phyloP scores from a whole-genome alignment of 352 stramenopile species.

The Globisporangium ultimum region DNA sequence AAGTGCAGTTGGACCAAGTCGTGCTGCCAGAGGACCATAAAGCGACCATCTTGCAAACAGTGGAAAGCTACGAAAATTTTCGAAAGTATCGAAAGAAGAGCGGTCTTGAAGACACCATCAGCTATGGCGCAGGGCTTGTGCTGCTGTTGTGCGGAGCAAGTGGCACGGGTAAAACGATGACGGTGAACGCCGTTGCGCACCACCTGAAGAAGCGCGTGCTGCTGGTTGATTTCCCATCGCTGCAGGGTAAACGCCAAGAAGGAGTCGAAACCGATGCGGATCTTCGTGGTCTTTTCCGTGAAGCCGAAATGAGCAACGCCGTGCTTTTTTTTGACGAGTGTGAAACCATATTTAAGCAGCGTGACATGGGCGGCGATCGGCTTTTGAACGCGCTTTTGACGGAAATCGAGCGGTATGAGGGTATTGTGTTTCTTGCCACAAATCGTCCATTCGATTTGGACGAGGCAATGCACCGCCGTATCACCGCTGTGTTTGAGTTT shows the following conservation, averaged over 20 bases:
- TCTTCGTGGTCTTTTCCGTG: slow-evolving; percentile 78
- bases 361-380: slow-evolving; percentile 73
- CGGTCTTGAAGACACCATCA: slow-evolving; percentile 71
- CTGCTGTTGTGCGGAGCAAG: slow-evolving; percentile 79
- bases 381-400: slow-evolving; percentile 82
- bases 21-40: slow-evolving; percentile 86
- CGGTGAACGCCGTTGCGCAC: slow-evolving; percentile 82
- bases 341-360: slow-evolving; percentile 86
- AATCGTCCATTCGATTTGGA: slow-evolving; percentile 88
- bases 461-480: slow-evolving; percentile 89
- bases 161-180: slow-evolving; percentile 91
- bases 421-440: slow-evolving; percentile 87
- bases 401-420: slow-evolving; percentile 87
- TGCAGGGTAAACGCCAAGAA: slow-evolving; percentile 79
- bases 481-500: slow-evolving; percentile 88
- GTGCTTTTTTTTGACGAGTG: slow-evolving; percentile 90
- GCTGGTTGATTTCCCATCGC: slow-evolving; percentile 84
- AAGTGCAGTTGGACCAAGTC: slow-evolving; percentile 80
- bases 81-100: slow-evolving; percentile 77
- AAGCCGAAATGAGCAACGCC: slow-evolving; percentile 88
- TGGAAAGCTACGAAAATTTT: slow-evolving; percentile 83
- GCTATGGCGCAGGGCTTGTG: slow-evolving; percentile 74
- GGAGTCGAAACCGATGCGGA: slow-evolving; percentile 77
- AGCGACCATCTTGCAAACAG: slow-evolving; percentile 69
- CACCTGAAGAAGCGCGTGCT: slow-evolving; percentile 86